phyloP scores from a whole-genome alignment of 2,329 filamentous ascomycete species.

The Colletotrichum theobromicola region DNA sequence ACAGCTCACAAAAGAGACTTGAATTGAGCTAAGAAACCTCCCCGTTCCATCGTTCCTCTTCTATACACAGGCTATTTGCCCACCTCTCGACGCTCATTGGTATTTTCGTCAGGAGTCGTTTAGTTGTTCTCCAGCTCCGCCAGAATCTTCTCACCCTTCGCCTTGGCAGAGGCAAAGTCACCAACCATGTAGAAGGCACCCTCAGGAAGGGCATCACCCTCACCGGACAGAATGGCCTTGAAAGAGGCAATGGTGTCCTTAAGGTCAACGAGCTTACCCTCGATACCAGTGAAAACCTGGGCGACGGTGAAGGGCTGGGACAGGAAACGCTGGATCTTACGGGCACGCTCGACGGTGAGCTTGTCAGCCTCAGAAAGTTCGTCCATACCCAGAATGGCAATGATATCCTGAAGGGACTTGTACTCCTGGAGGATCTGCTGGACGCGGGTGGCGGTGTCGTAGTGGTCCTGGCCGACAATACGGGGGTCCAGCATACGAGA shows the following conservation, averaged over 20 bases:
- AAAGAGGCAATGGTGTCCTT: constrained; percentile 98
- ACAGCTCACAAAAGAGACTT: constrained; percentile 67
- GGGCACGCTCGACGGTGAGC: constrained; percentile 99
- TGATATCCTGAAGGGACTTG: constrained; percentile 99
- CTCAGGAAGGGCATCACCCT: constrained; percentile 95
- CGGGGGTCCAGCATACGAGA: constrained; percentile 99
- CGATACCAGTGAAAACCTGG: constrained; percentile 86
- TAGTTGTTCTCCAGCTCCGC: constrained; percentile 77
- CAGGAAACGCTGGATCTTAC: constrained; percentile 99
- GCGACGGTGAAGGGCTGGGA: constrained; percentile 96
- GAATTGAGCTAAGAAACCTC: constrained; percentile 58
- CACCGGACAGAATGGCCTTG: constrained; percentile 95
- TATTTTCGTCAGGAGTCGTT: constrained; percentile 21
- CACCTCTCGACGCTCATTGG: constrained; percentile 36
- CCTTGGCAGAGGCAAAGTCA: constrained; percentile 88
- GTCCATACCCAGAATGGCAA: constrained; percentile 99
- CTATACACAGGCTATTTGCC: constrained; percentile 62
- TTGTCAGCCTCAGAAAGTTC: constrained; percentile 99
- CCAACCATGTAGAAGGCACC: constrained; percentile 98
- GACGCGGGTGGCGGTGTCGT: constrained; percentile 90
- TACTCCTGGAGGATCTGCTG: constrained; percentile 99
- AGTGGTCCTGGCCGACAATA: constrained; percentile 98
- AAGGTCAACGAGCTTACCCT: constrained; percentile 95
- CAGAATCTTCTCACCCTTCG: constrained; percentile 99
- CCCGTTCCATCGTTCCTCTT: constrained; percentile 56